These are phyloP conservation scores for Vinca minor DNA, from an alignment of 257 asterid genomes.

Conservation along the genomic window DNA sequence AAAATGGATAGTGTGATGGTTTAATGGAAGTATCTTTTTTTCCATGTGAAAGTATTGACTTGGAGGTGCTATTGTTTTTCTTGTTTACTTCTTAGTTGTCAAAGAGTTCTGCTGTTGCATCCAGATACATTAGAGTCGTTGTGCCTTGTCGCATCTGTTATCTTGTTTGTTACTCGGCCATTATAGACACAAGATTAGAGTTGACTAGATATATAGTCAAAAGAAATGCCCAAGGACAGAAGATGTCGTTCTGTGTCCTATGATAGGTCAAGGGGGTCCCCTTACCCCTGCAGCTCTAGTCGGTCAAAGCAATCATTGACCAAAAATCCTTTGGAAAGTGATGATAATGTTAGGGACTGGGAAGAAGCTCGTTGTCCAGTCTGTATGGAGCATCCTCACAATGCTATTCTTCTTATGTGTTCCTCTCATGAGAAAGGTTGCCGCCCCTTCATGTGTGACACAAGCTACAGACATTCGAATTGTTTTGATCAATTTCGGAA, in stretches of 20 bases:
- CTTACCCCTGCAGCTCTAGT: conserved; percentile 49
- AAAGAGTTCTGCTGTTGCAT: background rate
- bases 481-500: conserved; percentile 81
- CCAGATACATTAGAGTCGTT: background rate
- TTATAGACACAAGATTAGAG: background rate
- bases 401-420: conserved; percentile 74
- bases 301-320: conserved; percentile 32
- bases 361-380: conserved; percentile 90
- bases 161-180: background rate
- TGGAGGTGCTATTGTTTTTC: background rate
- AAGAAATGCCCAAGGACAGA: conserved; percentile 64
- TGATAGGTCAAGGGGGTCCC: conserved; percentile 58
- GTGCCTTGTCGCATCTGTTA: background rate
- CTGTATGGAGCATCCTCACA: conserved; percentile 94
- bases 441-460: conserved; percentile 89
- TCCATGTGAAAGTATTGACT: background rate
- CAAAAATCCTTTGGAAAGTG: conserved; percentile 49
- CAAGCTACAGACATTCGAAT: conserved; percentile 90
- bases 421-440: conserved; percentile 83
- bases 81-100: background rate
- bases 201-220: conserved; percentile 13
- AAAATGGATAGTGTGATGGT: too few species aligned
- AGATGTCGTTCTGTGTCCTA: conserved; percentile 62
- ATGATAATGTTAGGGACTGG: conserved; percentile 54
- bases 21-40: background rate